These are phyloP conservation scores for Leishmania braziliensis DNA, from an alignment of 208 protist genomes.

Conservation along the genomic window DNA sequence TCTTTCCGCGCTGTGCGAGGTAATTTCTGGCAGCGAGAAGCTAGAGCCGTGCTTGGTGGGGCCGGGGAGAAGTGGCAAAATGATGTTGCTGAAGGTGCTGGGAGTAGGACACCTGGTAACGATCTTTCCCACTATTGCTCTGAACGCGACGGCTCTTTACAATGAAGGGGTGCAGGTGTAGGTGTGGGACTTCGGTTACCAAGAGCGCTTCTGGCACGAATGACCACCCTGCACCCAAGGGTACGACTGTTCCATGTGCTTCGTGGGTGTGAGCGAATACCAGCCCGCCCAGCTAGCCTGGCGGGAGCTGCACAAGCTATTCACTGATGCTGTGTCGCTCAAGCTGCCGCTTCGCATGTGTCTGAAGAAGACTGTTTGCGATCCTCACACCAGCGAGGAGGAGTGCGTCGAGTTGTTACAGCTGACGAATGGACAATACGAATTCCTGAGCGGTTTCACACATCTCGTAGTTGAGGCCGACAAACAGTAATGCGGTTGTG, in stretches of 20 bases:
- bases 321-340: conserved; percentile 53
- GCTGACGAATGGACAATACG: conserved; percentile 44
- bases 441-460: conserved; percentile 73
- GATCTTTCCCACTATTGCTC: conserved; percentile 75
- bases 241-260: conserved; percentile 80
- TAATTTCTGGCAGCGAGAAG: conserved; percentile 67
- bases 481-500: conserved; percentile 77
- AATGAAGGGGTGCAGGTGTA: conserved; percentile 83
- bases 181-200: conserved; percentile 81
- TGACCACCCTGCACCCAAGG: conserved; percentile 77
- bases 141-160: conserved; percentile 83
- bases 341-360: conserved; percentile 71
- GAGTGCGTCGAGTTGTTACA: conserved; percentile 73
- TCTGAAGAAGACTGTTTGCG: conserved; percentile 88
- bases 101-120: conserved; percentile 66
- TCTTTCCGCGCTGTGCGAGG: conserved; percentile 43
- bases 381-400: conserved; percentile 80
- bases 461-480: conserved; percentile 65
- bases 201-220: conserved; percentile 74
- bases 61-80: conserved; percentile 80
- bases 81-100: conserved; percentile 82
- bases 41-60: conserved; percentile 81
- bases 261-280: conserved; percentile 70
- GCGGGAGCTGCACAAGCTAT: conserved; percentile 67
- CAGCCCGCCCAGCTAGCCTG: conserved; percentile 54